Percentiles rank a stretch among this genome's conserved stretches.
phyloP scores from a whole-genome alignment of 345 rosid genomes.

The Gossypium mustelinum region DNA sequence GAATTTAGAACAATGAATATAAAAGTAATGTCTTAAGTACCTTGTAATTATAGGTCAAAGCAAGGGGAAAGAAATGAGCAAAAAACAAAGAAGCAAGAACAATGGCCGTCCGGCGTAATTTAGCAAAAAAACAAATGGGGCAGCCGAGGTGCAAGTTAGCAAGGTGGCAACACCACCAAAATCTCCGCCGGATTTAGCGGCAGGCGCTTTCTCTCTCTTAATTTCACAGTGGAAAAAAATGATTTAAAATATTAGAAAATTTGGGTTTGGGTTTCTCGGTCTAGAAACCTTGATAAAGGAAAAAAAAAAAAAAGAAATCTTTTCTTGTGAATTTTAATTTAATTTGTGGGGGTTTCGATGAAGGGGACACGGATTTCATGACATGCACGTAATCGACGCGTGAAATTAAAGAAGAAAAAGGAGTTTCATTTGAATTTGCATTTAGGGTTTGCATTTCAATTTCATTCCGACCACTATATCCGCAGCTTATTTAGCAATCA shows the following conservation, averaged over 20 bases:
- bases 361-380: slow-evolving; percentile 49
- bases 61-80: background rate
- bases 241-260: background rate
- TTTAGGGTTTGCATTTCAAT: slow-evolving; percentile 44
- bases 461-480: slow-evolving; percentile 73
- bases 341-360: background rate
- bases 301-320: slow-evolving; percentile 14
- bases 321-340: background rate
- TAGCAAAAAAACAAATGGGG: background rate
- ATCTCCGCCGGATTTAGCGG: slow-evolving; percentile 26
- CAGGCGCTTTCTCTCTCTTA: slow-evolving; percentile 28
- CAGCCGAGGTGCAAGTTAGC: background rate
- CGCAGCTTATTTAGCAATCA: slow-evolving; percentile 22
- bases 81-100: background rate
- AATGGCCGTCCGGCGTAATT: slow-evolving; percentile 18
- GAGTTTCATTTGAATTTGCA: slow-evolving; percentile 27
- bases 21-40: background rate
- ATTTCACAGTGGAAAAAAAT: background rate
- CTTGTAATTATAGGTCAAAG: slow-evolving; percentile 17
- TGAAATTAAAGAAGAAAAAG: slow-evolving; percentile 30
- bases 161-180: slow-evolving; percentile 19
- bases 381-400: slow-evolving; percentile 32
- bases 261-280: slow-evolving; percentile 4
- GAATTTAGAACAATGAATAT: background rate
- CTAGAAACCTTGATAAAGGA: slow-evolving; percentile 4